These are phyloP conservation scores for Didymella pomorum DNA, from an alignment of 2,329 filamentous ascomycete species.

Conservation along the genomic window DNA sequence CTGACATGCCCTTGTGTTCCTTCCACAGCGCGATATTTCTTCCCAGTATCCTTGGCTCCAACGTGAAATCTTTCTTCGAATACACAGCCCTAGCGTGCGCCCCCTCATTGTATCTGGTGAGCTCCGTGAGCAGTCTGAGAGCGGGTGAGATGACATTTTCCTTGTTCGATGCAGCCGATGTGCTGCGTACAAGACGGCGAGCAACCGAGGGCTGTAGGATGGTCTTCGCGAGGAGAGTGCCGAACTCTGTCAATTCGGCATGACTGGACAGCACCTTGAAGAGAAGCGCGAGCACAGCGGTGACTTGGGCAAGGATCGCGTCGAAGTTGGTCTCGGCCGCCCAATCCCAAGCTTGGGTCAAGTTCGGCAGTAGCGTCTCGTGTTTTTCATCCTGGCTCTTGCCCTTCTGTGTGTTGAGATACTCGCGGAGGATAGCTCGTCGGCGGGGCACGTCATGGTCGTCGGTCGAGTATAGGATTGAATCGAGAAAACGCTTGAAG, in stretches of 20 bases:
- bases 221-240: slow-evolving; percentile 79
- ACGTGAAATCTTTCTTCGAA: slow-evolving; percentile 77
- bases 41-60: slow-evolving; percentile 74
- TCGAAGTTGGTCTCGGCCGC: slow-evolving; percentile 83
- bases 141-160: slow-evolving; percentile 90
- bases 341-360: slow-evolving; percentile 89
- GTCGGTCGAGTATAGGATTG: slow-evolving; percentile 63
- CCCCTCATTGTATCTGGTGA: slow-evolving; percentile 87
- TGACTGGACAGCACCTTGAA: slow-evolving; percentile 78
- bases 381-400: slow-evolving; percentile 62
- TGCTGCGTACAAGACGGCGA: slow-evolving; percentile 78
- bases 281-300: slow-evolving; percentile 81
- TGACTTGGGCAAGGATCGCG: slow-evolving; percentile 78
- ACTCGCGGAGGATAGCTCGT: slow-evolving; percentile 71
- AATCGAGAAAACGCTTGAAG: slow-evolving; percentile 75
- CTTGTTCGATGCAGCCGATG: slow-evolving; percentile 82
- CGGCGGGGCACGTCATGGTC: slow-evolving; percentile 58
- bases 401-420: slow-evolving; percentile 67
- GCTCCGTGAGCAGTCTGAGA: slow-evolving; percentile 82
- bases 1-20: slow-evolving; percentile 57
- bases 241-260: slow-evolving; percentile 77
- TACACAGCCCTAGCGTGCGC: slow-evolving; percentile 80
- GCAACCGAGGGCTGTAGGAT: slow-evolving; percentile 82
- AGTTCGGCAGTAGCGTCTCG: slow-evolving; percentile 73
- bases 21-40: slow-evolving; percentile 79